Base-by-base conservation (phyloP, 2,329 filamentous ascomycete species). In the Ophiostoma quercus region DNA sequence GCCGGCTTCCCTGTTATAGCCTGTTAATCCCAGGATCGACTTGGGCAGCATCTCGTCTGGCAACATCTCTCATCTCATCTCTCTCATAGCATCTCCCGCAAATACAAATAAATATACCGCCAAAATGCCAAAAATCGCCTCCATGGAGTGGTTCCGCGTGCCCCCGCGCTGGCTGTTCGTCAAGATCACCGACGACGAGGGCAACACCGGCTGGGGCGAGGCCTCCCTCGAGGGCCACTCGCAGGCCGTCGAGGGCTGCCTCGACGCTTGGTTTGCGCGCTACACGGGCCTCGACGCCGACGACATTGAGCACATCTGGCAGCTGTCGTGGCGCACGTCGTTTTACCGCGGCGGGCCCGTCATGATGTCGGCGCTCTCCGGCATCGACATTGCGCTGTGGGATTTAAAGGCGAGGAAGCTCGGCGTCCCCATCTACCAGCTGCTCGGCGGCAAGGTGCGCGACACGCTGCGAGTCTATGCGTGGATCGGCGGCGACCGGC, bases 331-430 rank as follows among this genome's bases (percentile, higher is more conserved):
- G 84, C 83, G 89, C 67, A 77, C 83, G 22, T 86, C 86, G 25
- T 91, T 91, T 79, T 91, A 91, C 78, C 84, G 89, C 57, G 88
- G 89, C 19, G 89, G 89, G 0, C 87, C 89, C 0, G 88, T 91
- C 54, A 87, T 91, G 77, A 90, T 91, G 88, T 88, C 85, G 73
- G 89, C 88, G 2, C 79, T 91, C n/a, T 84, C 88, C 2, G 89
- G 89, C 14, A 85, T 91, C 72, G 88, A 91, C 76, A 91, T 91
- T 76, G 88, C 88, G 0, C 79, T 91, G 11, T 91, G 88, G 88
- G 88, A 90, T 77, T 79, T 90, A 60, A 90, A 90, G 78, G 68
- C 71, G n/a, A 47, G 74, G 41, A 67, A 71, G 37, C 72, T 76
- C 34, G 75, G 74, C 54, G 85, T 90, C 0, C 88, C 88, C 0